phyloP scores from a whole-genome alignment of 2,329 filamentous ascomycete species.

The Pseudopithomyces maydicus region DNA sequence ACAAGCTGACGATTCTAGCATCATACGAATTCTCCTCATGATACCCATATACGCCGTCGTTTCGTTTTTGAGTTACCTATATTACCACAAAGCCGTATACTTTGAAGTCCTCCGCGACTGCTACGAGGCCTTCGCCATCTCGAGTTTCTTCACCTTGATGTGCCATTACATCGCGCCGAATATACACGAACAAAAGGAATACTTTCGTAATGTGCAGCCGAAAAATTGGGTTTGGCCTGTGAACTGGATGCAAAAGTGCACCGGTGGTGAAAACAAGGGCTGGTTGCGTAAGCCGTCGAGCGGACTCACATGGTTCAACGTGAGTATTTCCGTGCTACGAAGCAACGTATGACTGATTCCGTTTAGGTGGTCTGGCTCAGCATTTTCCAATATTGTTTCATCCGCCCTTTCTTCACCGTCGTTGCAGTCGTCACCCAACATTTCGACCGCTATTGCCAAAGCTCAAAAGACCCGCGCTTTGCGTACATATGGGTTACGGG shows the following conservation, averaged over 20 bases:
- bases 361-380: slow-evolving; percentile 74
- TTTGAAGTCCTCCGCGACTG: slow-evolving; percentile 81
- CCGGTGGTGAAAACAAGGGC: slow-evolving; percentile 68
- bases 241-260: slow-evolving; percentile 71
- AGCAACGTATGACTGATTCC: slow-evolving; percentile 21
- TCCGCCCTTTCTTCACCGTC: slow-evolving; percentile 79
- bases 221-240: slow-evolving; percentile 78
- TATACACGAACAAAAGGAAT: slow-evolving; percentile 80
- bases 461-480: slow-evolving; percentile 76
- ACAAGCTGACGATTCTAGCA: slow-evolving; percentile 54
- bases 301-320: slow-evolving; percentile 89
- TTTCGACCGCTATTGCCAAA: slow-evolving; percentile 74
- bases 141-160: slow-evolving; percentile 82
- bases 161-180: slow-evolving; percentile 80
- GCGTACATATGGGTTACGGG: slow-evolving; percentile 82
- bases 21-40: slow-evolving; percentile 89
- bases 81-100: slow-evolving; percentile 79
- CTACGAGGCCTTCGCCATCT: slow-evolving; percentile 88
- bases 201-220: slow-evolving; percentile 71
- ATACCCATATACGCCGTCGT: slow-evolving; percentile 79
- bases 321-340: slow-evolving; percentile 32
- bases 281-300: slow-evolving; percentile 76
- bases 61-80: slow-evolving; percentile 73
- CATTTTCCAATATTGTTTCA: slow-evolving; percentile 85
- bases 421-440: slow-evolving; percentile 76